Evolutionary conservation across 345 rosid genomes (phyloP).

Genomic region (Cardamine chenopodiifolia): DNA sequence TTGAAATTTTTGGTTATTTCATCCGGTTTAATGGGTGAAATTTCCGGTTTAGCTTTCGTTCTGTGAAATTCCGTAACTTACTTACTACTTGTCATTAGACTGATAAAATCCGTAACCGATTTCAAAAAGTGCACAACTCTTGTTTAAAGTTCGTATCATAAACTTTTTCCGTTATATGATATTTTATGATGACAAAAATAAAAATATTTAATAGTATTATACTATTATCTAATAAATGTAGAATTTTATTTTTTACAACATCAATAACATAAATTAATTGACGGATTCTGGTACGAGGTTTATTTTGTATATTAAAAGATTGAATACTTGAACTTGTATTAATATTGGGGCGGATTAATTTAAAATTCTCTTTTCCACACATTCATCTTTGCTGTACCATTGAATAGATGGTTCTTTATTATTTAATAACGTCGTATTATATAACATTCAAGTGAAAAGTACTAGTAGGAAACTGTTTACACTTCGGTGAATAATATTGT

Average conservation of each 20-base stretch:
- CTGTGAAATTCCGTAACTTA: conserved; percentile 3
- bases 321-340: conserved; percentile 1
- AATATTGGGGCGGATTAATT: not conserved
- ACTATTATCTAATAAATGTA: not conserved
- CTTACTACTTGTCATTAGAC: not conserved
- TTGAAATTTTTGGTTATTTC: not conserved
- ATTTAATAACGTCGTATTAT: not conserved
- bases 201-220: not conserved
- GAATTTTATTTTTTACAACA: not conserved
- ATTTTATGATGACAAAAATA: not conserved
- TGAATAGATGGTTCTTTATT: not conserved
- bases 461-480: not conserved
- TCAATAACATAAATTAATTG: not conserved
- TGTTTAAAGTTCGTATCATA: not conserved
- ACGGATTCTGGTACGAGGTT: conserved; percentile 39
- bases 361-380: not conserved
- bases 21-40: conserved; percentile 1
- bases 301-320: not conserved
- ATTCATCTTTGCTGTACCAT: too few species aligned
- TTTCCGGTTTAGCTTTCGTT: conserved; percentile 6
- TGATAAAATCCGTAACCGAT: conserved; percentile 27
- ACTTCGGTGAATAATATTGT: not conserved
- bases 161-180: conserved; percentile 23
- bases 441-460: not conserved
- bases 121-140: not conserved